Conservation (phyloP, 371 early-diverging fungal species). For the Cokeromyces recurvatus region DNA sequence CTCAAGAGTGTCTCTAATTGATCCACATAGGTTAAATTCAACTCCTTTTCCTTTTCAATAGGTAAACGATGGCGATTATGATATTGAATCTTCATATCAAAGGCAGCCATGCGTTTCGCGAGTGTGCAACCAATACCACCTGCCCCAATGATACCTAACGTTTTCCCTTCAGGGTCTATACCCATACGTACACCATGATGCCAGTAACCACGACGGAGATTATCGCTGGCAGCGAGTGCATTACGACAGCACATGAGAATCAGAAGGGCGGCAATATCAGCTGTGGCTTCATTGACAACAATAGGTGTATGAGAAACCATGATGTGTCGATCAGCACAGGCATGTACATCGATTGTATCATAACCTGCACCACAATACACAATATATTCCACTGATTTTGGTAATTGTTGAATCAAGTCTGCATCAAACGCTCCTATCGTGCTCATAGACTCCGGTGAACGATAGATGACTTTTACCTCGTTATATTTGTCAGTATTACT, state of each 20-base stretch:
- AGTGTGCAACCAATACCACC: constrained; percentile 60
- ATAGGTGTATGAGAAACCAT: constrained; percentile 39
- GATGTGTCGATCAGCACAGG: constrained; percentile 29
- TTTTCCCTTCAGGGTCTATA: constrained; percentile 44
- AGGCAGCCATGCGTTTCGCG: constrained; percentile 50
- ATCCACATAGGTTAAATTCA: constrained; percentile 38
- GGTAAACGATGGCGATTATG: constrained; percentile 46
- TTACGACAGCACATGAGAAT: constrained; percentile 48
- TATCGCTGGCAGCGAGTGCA: constrained; percentile 34
- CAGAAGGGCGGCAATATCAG: constrained; percentile 49
- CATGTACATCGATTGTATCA: constrained; percentile 33
- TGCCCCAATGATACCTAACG: constrained; percentile 55
- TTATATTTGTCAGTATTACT: constrained; percentile 26
- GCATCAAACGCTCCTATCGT: constrained; percentile 28
- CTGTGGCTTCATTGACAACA: constrained; percentile 49
- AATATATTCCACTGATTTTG: constrained; percentile 27
- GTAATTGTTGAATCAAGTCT: constrained; percentile 29
- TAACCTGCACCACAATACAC: constrained; percentile 38
- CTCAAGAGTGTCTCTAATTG: constrained; percentile 47
- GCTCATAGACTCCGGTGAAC: constrained; percentile 18
- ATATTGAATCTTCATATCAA: constrained; percentile 54
- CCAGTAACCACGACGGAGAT: constrained; percentile 47
- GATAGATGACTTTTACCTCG: constrained; percentile 23
- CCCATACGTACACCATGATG: constrained; percentile 44
- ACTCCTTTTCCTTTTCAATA: constrained; percentile 33